A percentile compares a stretch with the other conserved stretches of the same genome.
phyloP scores from a whole-genome alignment of 148 eudicot species.

The Rheum nobile region DNA sequence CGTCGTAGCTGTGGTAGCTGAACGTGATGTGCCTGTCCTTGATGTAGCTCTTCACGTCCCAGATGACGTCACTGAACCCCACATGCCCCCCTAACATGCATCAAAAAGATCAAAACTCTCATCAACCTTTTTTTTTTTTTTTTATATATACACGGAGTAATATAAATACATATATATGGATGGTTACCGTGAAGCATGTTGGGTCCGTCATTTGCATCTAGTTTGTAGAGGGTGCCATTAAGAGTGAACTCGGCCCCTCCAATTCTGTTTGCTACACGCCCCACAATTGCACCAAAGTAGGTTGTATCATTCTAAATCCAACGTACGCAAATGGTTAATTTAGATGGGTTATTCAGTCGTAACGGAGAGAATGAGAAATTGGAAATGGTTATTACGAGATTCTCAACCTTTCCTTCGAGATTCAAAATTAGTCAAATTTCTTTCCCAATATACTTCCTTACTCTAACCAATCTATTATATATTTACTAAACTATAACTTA shows the following conservation, averaged over 20 bases:
- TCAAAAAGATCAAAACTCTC: neutral
- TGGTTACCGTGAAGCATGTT: slow-evolving; percentile 55
- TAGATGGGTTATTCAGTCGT: no score
- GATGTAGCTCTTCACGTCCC: slow-evolving; percentile 14
- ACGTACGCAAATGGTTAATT: no score
- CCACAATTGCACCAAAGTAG: slow-evolving; percentile 52
- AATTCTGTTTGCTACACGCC: slow-evolving; percentile 61
- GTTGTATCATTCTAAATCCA: slow-evolving; percentile 35
- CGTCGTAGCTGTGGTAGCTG: slow-evolving; percentile 20
- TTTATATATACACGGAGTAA: no score
- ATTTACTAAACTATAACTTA: no score
- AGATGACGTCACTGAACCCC: slow-evolving; percentile 35
- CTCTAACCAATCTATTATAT: no score
- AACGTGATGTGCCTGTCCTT: slow-evolving; percentile 20
- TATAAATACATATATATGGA: no score
- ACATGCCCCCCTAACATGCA: slow-evolving; percentile 36
- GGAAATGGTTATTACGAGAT: neutral
- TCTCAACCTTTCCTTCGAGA: no score
- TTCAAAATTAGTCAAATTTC: no score
- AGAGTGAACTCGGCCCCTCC: slow-evolving; percentile 36
- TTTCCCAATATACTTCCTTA: neutral
- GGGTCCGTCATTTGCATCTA: slow-evolving; percentile 36
- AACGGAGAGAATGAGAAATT: no score
- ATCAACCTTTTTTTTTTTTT: no score
- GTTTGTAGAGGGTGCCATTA: slow-evolving; percentile 27